Evolutionary conservation across 2,329 filamentous ascomycete genomes (phyloP).

Genomic region (Chaetomium olivaceum): DNA sequence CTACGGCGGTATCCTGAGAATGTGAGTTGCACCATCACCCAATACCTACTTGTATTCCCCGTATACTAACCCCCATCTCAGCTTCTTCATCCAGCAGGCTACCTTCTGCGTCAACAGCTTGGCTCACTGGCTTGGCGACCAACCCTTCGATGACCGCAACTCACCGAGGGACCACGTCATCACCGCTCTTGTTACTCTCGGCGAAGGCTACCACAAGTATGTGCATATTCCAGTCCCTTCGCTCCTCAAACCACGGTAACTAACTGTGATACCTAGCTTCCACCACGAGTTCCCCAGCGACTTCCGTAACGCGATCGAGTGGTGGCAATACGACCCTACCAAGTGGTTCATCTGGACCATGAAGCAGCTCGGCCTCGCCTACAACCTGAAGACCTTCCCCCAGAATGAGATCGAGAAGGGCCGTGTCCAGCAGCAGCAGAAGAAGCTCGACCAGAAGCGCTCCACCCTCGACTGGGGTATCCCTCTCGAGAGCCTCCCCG

Average conservation of each 20-base stretch:
- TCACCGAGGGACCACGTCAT: conserved; percentile 85
- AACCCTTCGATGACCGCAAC: conserved; percentile 92
- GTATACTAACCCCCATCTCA: conserved; percentile 10
- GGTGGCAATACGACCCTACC: conserved; percentile 89
- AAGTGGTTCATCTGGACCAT: conserved; percentile 86
- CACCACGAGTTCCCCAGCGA: conserved; percentile 93
- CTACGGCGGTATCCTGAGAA: conserved; percentile 80
- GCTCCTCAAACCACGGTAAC: background rate
- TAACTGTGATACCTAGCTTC: conserved; percentile 51
- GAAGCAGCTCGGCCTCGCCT: conserved; percentile 82
- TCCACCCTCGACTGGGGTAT: conserved; percentile 81
- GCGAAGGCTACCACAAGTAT: conserved; percentile 79
- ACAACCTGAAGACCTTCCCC: conserved; percentile 87
- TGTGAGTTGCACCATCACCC: conserved; percentile 73
- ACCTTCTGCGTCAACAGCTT: conserved; percentile 93
- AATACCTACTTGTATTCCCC: background rate
- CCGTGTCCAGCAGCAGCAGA: conserved; percentile 82
- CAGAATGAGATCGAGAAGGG: conserved; percentile 92
- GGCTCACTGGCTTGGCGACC: conserved; percentile 87
- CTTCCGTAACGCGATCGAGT: conserved; percentile 88
- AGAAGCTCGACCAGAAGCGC: conserved; percentile 90
- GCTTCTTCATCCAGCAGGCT: conserved; percentile 85
- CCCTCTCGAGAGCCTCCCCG: conserved; percentile 80
- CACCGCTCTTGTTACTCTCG: conserved; percentile 80
- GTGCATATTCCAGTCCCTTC: background rate